Base-by-base conservation (phyloP, 2,329 filamentous ascomycete species). In the Microsporum ferrugineum region DNA sequence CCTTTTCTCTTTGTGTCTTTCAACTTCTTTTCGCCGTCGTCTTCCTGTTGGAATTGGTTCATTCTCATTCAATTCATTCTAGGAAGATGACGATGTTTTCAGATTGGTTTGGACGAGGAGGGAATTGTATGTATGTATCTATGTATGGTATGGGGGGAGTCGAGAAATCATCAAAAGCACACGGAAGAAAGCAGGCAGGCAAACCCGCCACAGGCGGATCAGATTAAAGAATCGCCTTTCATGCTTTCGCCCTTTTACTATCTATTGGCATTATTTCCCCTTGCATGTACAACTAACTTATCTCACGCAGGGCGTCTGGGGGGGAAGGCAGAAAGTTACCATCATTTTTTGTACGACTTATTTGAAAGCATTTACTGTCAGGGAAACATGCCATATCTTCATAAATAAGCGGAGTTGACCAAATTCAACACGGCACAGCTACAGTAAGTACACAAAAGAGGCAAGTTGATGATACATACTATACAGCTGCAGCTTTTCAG, bases 131-230 rank as follows among this genome's bases (percentile, higher is more conserved):
- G 12, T 53, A 53, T 53, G 49, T 53, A 53, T 53, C 29, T 34
- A 53, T 53, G 49, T 53, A 53, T 34, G 49, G 49, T 53, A 53
- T 53, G 12, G 49, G 27, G 27, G 49, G 49, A 53, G 31, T 53
- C 33, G 49, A 53, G 17, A 53, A 53, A 17, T 12, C 49, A 23
- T 53, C 29, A 53, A 53, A 47, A 47, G 43, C 43, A 34, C 49
- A 34, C 6, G 49, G 49, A 34, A 33, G 31, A 53, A 31, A 53
- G 27, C 27, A 33, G 14, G 49, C 49, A 53, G 14, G 17, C 23
- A 29, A 47, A 27, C 43, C 3, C 6, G 23, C 23, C 43, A 47
- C 23, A 23, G 17, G 17, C 17, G 17, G 17, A 47, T 47, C 39
- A 43, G 17, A 23, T 43, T n/a, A 43, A 43, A 43, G 14, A 43